These are phyloP conservation scores for Phytophthora capsici DNA, from an alignment of 352 stramenopile species.

Conservation along the genomic window DNA sequence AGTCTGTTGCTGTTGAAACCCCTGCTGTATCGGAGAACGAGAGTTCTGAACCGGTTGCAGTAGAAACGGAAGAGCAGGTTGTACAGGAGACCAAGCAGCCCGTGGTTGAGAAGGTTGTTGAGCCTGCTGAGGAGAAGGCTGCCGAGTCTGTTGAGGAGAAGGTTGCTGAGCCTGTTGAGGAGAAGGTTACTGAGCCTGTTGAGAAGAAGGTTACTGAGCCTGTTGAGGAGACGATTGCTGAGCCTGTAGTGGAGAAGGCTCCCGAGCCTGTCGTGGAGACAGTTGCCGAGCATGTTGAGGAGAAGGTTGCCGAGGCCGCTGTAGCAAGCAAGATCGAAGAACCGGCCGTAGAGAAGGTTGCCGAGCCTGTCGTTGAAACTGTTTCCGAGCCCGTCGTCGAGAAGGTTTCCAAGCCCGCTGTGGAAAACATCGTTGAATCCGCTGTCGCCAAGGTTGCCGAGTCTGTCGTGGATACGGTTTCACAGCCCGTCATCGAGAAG, in stretches of 20 bases:
- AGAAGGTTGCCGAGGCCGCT: neutral
- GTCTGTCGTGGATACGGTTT: neutral
- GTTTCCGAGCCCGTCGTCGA: neutral
- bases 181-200: neutral
- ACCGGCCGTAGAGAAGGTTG: neutral
- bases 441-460: neutral
- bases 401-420: neutral
- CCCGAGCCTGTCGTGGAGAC: neutral
- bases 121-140: neutral
- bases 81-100: neutral
- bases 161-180: neutral
- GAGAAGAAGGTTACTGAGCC: neutral
- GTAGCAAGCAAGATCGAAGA: neutral
- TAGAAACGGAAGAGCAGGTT: slow-evolving; percentile 1
- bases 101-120: neutral
- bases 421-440: neutral
- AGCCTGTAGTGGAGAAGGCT: neutral
- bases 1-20: neutral
- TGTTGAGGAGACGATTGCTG: neutral
- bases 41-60: neutral
- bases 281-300: neutral
- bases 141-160: neutral
- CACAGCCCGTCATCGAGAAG: neutral
- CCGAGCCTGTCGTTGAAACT: neutral
- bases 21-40: neutral